phyloP scores from a whole-genome alignment of 768 basidiomycete genomes.

The Tylopilus subfusipes region DNA sequence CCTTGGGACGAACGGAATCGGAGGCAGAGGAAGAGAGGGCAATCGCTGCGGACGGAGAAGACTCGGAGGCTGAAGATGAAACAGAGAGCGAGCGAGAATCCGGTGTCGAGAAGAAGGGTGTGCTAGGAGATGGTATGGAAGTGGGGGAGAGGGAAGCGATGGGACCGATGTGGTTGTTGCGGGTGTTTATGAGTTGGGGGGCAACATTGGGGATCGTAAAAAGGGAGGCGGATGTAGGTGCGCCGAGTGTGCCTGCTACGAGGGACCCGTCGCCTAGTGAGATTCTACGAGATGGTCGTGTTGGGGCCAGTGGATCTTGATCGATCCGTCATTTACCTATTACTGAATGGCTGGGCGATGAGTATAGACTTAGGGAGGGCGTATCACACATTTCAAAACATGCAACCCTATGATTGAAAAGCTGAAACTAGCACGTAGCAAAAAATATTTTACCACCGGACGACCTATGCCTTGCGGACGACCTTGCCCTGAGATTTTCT shows the following conservation, averaged over 20 bases:
- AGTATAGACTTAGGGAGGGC: background rate
- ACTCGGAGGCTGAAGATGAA: constrained; percentile 26
- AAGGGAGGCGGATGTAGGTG: constrained; percentile 20
- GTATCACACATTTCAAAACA: constrained; percentile 15
- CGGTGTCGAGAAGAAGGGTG: constrained; percentile 15
- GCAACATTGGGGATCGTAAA: constrained; percentile 52
- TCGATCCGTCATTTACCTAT: constrained; percentile 9
- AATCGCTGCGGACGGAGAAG: constrained; percentile 30
- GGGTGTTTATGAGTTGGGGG: constrained; percentile 77
- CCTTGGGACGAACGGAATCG: constrained; percentile 66
- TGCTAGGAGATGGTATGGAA: constrained; percentile 13
- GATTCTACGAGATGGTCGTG: background rate
- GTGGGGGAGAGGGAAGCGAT: constrained; percentile 55
- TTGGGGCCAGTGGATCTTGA: constrained; percentile 14
- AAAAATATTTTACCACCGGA: background rate
- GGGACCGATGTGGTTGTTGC: constrained; percentile 73
- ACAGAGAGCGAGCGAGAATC: constrained; percentile 31
- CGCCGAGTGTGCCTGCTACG: constrained; percentile 9
- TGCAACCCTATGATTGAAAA: constrained; percentile 13
- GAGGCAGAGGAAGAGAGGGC: constrained; percentile 70
- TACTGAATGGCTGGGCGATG: background rate
- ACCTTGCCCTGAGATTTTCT: constrained; percentile 68
- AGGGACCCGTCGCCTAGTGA: constrained; percentile 18
- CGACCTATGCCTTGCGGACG: constrained; percentile 31
- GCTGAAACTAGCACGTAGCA: constrained; percentile 1